Conservation (phyloP, 2,329 filamentous ascomycete species). For the Akanthomyces uredinophilus region DNA sequence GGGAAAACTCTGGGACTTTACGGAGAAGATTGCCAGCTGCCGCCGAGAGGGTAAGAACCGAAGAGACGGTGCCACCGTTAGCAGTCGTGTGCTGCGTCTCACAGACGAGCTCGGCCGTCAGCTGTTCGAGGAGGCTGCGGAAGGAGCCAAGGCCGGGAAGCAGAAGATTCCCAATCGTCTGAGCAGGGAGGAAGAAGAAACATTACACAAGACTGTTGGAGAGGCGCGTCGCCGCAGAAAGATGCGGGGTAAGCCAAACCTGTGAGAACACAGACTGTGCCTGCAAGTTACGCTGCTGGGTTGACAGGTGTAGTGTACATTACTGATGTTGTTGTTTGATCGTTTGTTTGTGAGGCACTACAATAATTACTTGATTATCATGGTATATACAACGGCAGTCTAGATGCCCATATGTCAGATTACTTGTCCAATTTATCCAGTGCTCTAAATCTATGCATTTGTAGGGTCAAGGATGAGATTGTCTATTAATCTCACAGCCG, state of each 20-base stretch:
- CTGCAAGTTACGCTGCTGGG: not conserved
- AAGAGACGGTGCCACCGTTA: constrained; percentile 86
- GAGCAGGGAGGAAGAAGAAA: constrained; percentile 45
- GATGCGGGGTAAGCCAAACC: constrained; percentile 45
- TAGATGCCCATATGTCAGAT: not conserved
- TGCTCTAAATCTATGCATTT: not conserved
- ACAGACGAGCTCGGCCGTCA: constrained; percentile 67
- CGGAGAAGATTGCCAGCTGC: constrained; percentile 76
- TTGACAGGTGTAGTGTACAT: constrained; percentile 6
- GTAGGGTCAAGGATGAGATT: constrained; percentile 68
- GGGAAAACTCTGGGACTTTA: constrained; percentile 86
- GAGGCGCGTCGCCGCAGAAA: constrained; percentile 44
- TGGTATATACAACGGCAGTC: constrained; percentile 5
- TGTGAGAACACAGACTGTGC: constrained; percentile 29
- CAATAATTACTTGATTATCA: not conserved
- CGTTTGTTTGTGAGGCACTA: not conserved
- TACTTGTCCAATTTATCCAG: not conserved
- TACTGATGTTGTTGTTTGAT: not conserved
- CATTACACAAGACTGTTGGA: constrained; percentile 38
- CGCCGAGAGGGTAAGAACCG: constrained; percentile 92
- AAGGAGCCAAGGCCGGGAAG: constrained; percentile 31
- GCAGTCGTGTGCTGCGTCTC: constrained; percentile 70
- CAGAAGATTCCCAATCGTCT: constrained; percentile 36
- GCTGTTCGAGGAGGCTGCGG: constrained; percentile 58
- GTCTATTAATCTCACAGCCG: constrained; percentile 83